phyloP scores from a whole-genome alignment of 805 yeast genomes.

The Yamadazyma paraphyllophila region DNA sequence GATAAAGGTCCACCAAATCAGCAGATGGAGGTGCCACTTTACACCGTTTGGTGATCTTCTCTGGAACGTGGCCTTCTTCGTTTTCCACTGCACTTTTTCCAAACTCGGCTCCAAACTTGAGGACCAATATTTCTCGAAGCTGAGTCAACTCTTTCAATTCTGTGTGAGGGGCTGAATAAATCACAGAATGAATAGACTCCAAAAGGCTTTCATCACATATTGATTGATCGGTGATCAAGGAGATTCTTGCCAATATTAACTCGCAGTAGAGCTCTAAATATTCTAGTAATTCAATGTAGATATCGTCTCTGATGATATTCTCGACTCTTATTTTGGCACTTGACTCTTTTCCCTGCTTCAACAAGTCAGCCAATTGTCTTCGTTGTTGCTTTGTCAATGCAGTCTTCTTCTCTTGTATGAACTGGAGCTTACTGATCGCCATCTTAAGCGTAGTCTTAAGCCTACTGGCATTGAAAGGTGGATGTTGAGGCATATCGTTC shows the following conservation, averaged over 20 bases:
- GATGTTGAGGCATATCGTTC: conserved; percentile 16
- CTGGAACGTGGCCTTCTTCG: conserved; percentile 53
- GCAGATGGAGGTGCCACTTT: conserved; percentile 64
- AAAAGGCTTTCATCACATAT: conserved; percentile 58
- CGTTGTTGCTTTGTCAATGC: conserved; percentile 76
- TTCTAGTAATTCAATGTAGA: conserved; percentile 75
- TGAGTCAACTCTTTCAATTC: conserved; percentile 70
- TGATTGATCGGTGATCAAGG: conserved; percentile 49
- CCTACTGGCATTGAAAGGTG: conserved; percentile 31
- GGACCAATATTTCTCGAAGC: conserved; percentile 59
- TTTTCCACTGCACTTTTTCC: conserved; percentile 54
- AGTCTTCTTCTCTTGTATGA: conserved; percentile 69
- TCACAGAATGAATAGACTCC: conserved; percentile 71
- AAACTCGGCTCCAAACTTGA: conserved; percentile 69
- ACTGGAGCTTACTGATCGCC: conserved; percentile 67
- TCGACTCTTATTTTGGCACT: conserved; percentile 84
- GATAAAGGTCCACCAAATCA: conserved; percentile 64
- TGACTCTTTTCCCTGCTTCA: conserved; percentile 69
- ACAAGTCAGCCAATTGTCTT: conserved; percentile 65
- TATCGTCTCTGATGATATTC: conserved; percentile 78
- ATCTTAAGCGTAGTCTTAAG: conserved; percentile 53
- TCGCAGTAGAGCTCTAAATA: conserved; percentile 81
- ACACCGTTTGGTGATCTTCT: conserved; percentile 62
- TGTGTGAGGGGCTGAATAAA: conserved; percentile 67
- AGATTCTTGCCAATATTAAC: conserved; percentile 69